phyloP scores from a whole-genome alignment of 352 stramenopile species.

The Albugo candida region DNA sequence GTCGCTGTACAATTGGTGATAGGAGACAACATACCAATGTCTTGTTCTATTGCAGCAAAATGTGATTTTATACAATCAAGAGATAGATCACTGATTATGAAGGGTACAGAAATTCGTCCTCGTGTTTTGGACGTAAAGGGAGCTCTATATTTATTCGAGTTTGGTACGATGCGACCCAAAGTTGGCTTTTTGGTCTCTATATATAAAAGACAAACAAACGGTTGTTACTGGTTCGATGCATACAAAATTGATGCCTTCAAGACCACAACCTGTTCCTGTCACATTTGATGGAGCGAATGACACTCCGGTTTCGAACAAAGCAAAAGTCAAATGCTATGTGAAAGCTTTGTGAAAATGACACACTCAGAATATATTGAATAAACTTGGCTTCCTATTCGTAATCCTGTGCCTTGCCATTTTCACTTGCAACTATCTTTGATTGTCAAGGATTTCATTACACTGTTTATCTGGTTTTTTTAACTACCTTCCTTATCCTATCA shows the following conservation, averaged over 20 bases:
- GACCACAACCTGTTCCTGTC: conserved; percentile 83
- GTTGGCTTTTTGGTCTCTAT: conserved; percentile 84
- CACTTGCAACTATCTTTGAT: too few relatives aligned
- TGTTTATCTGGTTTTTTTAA: too few relatives aligned
- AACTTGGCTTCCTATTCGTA: too few relatives aligned
- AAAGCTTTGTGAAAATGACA: too few relatives aligned
- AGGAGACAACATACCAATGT: conserved; percentile 94
- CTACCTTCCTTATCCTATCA: too few relatives aligned
- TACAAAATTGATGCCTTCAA: conserved; percentile 50
- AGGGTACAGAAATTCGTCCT: conserved; percentile 39
- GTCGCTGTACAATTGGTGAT: conserved; percentile 98
- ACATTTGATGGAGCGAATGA: conserved; percentile 96
- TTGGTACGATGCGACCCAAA: conserved; percentile 83
- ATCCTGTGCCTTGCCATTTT: too few relatives aligned
- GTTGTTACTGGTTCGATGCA: conserved; percentile 87
- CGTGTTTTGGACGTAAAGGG: conserved; percentile 43
- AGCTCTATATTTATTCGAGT: conserved; percentile 65
- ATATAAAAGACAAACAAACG: conserved; percentile 93
- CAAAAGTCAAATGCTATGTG: conserved; percentile 94
- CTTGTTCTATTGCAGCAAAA: conserved; percentile 49
- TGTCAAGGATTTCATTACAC: too few relatives aligned
- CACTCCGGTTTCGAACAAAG: conserved; percentile 88
- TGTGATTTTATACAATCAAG: conserved; percentile 38
- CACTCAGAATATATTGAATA: too few relatives aligned
- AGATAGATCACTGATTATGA: conserved; percentile 39